Evolutionary conservation across 2,329 filamentous ascomycete genomes (phyloP), one percentile per base, ranked within the genome.

Genomic region (Scopulariopsis brevicaulis): DNA sequence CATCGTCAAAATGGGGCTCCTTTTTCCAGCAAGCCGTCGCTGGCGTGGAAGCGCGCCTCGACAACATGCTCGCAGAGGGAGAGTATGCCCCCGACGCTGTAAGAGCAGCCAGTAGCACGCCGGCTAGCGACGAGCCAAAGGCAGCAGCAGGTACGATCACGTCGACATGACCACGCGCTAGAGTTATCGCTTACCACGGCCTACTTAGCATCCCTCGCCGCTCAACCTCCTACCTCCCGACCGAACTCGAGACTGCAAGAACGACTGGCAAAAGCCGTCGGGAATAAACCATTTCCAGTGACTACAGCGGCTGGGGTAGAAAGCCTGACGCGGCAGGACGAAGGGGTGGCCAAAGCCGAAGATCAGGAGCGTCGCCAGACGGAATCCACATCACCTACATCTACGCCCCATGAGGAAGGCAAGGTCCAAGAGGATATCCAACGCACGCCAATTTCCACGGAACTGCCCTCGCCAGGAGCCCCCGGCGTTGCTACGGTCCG

Each of bases 21-120:
- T 87, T 96, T 68, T 80, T 96, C 60, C 89, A 91, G 63, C 90
- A 93, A 71, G 92, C 93, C 62, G 90, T 97, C 60, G 91, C 92
- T 58, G 92, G 92, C 60, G 88, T 99, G 59, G 94, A 99, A 74
- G 95, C 92, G 60, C 85, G 89, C 51, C 81, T 99, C 60, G 94
- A 99, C 70, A 92, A 83, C 55, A 96, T 99, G 59, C 80, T 99
- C 60, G 85, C 90, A 57, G 92, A 96, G 63, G 85, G 89, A 58
- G 84, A 86, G 51, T 81, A 72, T 55, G 73, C 69, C 2, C 24
- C 50, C 11, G 37, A 43, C 12, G 11, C 46, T 5, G n/a, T 48
- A 10, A 35, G 25, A 24, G n/a, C 18, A 25, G 12, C 55, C 28
- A 20, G 14, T 10, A 24, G 28, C 10, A 34, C 25, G 14, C n/a